Percentiles rank a stretch among this genome's conserved stretches.
Evolutionary conservation across 805 yeast species (phyloP).

Genomic region (Jamesozyma jinghongensis): DNA sequence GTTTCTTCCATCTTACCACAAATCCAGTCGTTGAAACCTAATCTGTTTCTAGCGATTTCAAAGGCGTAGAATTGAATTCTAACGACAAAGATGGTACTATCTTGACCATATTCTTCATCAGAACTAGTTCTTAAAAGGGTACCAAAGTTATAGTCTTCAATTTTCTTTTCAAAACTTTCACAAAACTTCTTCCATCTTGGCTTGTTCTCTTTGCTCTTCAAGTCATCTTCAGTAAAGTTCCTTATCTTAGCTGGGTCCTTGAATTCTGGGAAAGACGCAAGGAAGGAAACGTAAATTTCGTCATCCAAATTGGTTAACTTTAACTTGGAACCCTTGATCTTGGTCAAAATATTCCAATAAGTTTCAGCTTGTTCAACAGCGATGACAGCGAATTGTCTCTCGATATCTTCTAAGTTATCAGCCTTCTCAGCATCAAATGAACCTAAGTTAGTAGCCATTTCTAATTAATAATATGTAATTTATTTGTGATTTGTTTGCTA

Average conservation of each 20-base stretch:
- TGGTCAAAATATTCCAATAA: constrained; percentile 73
- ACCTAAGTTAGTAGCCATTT: constrained; percentile 1
- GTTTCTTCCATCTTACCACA: constrained; percentile 23
- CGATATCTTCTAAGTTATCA: constrained; percentile 91
- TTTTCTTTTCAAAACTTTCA: constrained; percentile 65
- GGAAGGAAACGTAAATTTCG: constrained; percentile 51
- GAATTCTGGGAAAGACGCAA: constrained; percentile 84
- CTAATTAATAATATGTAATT: too few species aligned
- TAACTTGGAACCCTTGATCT: constrained; percentile 69
- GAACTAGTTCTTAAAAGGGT: constrained; percentile 75
- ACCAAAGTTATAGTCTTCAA: constrained; percentile 93
- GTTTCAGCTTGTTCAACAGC: constrained; percentile 95
- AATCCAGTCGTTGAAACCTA: constrained; percentile 89
- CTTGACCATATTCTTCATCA: constrained; percentile 67
- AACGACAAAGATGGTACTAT: constrained; percentile 78
- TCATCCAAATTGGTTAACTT: constrained; percentile 66
- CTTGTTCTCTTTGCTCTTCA: constrained; percentile 75
- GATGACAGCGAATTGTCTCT: constrained; percentile 94
- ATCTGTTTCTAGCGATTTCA: constrained; percentile 87
- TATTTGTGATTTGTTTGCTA: too few species aligned
- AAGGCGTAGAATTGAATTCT: constrained; percentile 92
- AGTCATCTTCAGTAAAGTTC: constrained; percentile 60
- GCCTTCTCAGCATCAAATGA: constrained; percentile 80
- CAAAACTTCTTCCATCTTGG: constrained; percentile 85
- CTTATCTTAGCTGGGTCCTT: constrained; percentile 48